These are phyloP conservation scores for Carex parvula DNA, from an alignment of 176 grass and related monocot species.

Conservation along the genomic window DNA sequence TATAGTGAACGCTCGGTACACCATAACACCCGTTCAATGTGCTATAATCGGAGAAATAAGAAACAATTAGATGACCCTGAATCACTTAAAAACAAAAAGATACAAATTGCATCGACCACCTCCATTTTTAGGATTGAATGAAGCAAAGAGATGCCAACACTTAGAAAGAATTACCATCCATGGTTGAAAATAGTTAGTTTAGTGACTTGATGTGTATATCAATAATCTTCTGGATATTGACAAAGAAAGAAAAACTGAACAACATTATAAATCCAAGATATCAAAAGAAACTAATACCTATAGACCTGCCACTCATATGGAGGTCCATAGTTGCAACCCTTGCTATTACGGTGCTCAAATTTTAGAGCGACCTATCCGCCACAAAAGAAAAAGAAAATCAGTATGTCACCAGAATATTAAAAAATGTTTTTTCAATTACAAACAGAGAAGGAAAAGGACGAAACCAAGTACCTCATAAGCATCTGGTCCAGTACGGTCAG, in stretches of 20 bases:
- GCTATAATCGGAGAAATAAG: constrained; percentile 42
- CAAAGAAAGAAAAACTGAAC: constrained; percentile 11
- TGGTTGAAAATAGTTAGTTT: neutral
- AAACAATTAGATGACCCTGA: neutral
- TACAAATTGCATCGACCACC: neutral
- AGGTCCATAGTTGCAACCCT: constrained; percentile 94
- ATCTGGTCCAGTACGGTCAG: constrained; percentile 63
- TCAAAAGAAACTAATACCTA: constrained; percentile 54
- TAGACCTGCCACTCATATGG: constrained; percentile 99
- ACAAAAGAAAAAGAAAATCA: constrained; percentile 15
- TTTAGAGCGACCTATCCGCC: constrained; percentile 76
- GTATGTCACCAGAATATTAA: constrained; percentile 7
- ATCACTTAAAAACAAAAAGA: neutral
- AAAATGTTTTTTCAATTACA: neutral
- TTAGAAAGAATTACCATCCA: neutral
- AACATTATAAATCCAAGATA: neutral
- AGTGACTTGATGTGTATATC: neutral
- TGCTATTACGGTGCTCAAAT: constrained; percentile 98
- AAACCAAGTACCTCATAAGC: constrained; percentile 50
- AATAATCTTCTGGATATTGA: neutral
- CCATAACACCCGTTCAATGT: constrained; percentile 90
- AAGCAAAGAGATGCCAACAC: neutral
- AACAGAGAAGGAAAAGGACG: neutral
- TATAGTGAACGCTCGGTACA: constrained; percentile 89
- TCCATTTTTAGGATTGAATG: neutral